Evolutionary conservation across 768 basidiomycete species (phyloP), one percentile per base, ranked within the genome.

Genomic region (Suillus alpinus): DNA sequence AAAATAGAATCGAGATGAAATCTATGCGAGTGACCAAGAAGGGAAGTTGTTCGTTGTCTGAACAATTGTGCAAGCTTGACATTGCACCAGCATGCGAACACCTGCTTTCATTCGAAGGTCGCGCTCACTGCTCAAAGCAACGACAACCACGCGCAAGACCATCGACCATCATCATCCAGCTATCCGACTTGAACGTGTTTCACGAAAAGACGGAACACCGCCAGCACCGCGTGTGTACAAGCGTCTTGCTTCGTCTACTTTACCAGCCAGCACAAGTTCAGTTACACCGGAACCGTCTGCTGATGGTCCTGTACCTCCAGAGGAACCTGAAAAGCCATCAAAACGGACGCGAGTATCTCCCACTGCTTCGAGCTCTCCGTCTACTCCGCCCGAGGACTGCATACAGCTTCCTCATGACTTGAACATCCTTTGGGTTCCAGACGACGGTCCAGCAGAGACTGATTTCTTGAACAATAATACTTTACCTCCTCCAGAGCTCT

Each of bases 401-500:
- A 66, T 83, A 26, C 78, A 83, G 53, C 75, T 91, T 8, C 89
- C 89, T 1, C 66, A 75, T 41, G 83, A 75, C 34, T 75, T 85
- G 63, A 77, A 86, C 61, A 82, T 92, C 53, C 77, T 92, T n/a
- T 92, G 87, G 87, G 66, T 79, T 1, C 82, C 88, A 2, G 80
- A 80, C 40, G 20, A 65, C 41, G 2, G 60, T 39, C 39, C 23
- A 41, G 14, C 57, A 46, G 68, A 67, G 13, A 61, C 70, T 6
- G 69, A 76, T 58, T 62, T 75, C 6, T 60, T 70, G 0, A 71
- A 72, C 55, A 62, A 73, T 16, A 66, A 63, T 40, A 74, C 75
- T 32, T 68, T 92, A 41, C 92, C 92, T 1, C 90, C 89, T 4
- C 83, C 86, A 6, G 86, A 91, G 65, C 83, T 94, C 49, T 80